Evolutionary conservation across 179 eudicot species (phyloP), one percentile per base, ranked within the genome.

Genomic region (Beta macrorhiza): DNA sequence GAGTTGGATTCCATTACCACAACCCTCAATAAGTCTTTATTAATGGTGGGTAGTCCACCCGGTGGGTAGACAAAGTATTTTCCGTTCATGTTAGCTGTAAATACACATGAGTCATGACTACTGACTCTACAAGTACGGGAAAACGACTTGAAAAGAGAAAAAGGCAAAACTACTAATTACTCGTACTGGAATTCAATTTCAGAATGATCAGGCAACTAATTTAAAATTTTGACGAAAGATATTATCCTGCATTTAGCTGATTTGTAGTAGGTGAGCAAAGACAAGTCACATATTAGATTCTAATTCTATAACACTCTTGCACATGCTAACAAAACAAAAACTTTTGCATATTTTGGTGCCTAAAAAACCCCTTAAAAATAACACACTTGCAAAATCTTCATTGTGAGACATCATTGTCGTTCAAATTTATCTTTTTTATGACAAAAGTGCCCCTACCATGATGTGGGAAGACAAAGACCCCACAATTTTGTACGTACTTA

Each of bases 211-310:
- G 58, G 22, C 65, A 25, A 73, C 6, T 59, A 76, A 13, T 58
- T 63, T 45, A 22, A 29, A 13, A 19, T 74, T 57, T 7, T 20
- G 2, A 72, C 55, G 29, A 25, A 79, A 49, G 9, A 25, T 57
- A n/a, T 13, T 32, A 75, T 47, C 13, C 53, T 15, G 22, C 76
- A 67, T 14, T 25, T 2, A 44, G 69, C 57, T 44, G 32, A 45
- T 62, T 11, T 55, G 77, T 17, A 65, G 67, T 76, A 80, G 83
- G 81, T 84, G 81, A 77, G 74, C 53, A 29, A 74, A 61, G 65
- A 64, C 78, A 55, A 71, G 79, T 76, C 61, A 11, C 13, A 61
- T 12, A 29, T 49, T 4, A 83, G 75, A 73, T 79, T 82, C 59
- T 17, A 44, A 78, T 79, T 74, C 79, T 74, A 42, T 37, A 37